Evolutionary conservation across 306 rosid species (phyloP).

Genomic region (Styphnolobium japonicum): DNA sequence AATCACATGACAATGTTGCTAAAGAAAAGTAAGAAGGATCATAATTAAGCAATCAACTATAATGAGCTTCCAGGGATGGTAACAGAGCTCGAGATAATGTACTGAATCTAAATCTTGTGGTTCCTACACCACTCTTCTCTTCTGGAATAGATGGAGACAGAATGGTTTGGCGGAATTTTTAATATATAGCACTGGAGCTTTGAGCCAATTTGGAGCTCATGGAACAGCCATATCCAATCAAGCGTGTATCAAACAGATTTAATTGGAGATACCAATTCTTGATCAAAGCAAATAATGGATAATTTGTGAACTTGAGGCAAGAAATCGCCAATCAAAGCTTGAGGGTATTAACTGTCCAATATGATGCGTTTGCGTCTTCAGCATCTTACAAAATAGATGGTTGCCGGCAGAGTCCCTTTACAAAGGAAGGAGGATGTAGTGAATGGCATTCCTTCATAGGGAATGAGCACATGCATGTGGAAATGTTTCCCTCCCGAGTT

Average conservation of each 20-base stretch:
- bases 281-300: not conserved
- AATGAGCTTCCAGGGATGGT: not conserved
- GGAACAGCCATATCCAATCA: not conserved
- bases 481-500: not conserved
- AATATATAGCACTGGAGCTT: not conserved
- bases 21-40: constrained; percentile 66
- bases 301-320: not conserved
- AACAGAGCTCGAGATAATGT: not conserved
- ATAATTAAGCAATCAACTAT: constrained; percentile 18
- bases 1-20: constrained; percentile 57
- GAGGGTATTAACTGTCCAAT: not conserved
- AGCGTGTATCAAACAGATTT: not conserved
- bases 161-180: not conserved
- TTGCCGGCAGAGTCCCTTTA: not conserved
- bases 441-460: not conserved
- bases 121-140: not conserved
- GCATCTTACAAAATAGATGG: not conserved
- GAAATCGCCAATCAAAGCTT: not conserved
- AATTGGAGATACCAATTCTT: not conserved
- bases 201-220: not conserved
- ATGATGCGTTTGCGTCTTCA: constrained; percentile 1
- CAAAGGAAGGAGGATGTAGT: not conserved
- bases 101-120: not conserved
- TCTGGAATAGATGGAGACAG: not conserved
- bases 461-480: not conserved